phyloP scores from a whole-genome alignment of 768 basidiomycete species.

The Tulasnella sp. region DNA sequence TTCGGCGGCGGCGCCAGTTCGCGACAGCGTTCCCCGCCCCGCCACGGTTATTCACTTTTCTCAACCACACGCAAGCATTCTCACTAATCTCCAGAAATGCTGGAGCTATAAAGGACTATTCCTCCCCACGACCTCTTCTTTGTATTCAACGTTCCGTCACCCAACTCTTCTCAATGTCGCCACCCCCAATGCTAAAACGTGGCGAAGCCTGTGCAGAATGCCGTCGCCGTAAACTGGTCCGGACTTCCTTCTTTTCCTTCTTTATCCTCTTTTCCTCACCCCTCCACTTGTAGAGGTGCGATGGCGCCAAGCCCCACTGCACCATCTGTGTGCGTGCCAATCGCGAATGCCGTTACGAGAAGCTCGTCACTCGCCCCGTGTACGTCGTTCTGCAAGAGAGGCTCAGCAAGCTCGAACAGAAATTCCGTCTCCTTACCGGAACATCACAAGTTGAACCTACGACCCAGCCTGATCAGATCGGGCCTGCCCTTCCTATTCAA shows the following conservation, averaged over 20 bases:
- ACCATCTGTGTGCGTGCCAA: background rate
- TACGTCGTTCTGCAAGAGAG: slow-evolving; percentile 10
- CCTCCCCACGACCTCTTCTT: too few relatives aligned
- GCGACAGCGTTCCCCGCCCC: too few relatives aligned
- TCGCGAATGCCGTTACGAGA: slow-evolving; percentile 11
- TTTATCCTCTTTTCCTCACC: background rate
- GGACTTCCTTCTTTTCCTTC: background rate
- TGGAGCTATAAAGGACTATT: too few relatives aligned
- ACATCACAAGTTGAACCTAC: background rate
- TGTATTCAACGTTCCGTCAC: too few relatives aligned
- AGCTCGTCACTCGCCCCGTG: slow-evolving; percentile 9
- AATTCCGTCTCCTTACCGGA: background rate
- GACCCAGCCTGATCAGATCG: too few relatives aligned
- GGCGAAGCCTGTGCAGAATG: slow-evolving; percentile 14
- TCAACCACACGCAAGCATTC: too few relatives aligned
- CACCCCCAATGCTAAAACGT: slow-evolving; percentile 7
- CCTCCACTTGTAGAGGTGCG: slow-evolving; percentile 2
- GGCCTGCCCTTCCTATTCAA: background rate
- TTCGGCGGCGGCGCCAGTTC: too few relatives aligned
- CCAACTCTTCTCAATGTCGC: too few relatives aligned
- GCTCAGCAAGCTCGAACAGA: slow-evolving; percentile 1
- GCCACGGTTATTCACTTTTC: too few relatives aligned
- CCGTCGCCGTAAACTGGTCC: slow-evolving; percentile 9
- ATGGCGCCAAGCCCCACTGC: slow-evolving; percentile 10
- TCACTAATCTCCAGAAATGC: too few relatives aligned